A percentile compares a stretch with the other conserved stretches of the same genome.
Conservation (phyloP, 2,329 filamentous ascomycete species). For the Celoporthe dispersa region DNA sequence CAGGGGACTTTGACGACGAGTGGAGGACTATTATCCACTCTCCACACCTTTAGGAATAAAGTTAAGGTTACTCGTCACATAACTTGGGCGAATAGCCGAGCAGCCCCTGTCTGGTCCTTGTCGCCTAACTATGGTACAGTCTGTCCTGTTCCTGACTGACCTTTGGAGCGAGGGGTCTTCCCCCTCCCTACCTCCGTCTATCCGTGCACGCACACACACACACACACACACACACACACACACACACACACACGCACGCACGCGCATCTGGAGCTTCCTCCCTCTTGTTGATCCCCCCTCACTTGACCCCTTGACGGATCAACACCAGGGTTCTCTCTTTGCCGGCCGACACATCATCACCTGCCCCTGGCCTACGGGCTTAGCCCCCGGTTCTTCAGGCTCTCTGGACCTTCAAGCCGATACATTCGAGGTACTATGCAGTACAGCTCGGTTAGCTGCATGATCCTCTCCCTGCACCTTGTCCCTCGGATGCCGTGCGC, state of each 20-base stretch:
- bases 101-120: constrained; percentile 4
- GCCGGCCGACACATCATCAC: constrained; percentile 1
- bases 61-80: constrained; percentile 15
- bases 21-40: constrained; percentile 2
- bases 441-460: not conserved
- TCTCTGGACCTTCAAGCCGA: constrained; percentile 20
- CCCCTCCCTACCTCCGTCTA: too few species aligned
- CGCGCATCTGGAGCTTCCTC: not conserved
- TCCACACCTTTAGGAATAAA: constrained; percentile 14
- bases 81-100: not conserved
- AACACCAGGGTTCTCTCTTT: constrained; percentile 5
- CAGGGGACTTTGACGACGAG: not conserved
- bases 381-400: constrained; percentile 2
- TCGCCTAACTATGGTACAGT: not conserved
- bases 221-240: too few species aligned
- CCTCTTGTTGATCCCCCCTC: constrained; percentile 14
- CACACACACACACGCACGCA: not conserved
- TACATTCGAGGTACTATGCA: constrained; percentile 14
- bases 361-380: constrained; percentile 4
- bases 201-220: too few species aligned
- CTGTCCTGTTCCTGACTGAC: not conserved
- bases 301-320: constrained; percentile 16
- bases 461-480: not conserved
- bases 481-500: not conserved
- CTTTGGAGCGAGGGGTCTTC: too few species aligned